Conservation (phyloP, 2,329 filamentous ascomycete species). For the Sclerotinia nivalis region DNA sequence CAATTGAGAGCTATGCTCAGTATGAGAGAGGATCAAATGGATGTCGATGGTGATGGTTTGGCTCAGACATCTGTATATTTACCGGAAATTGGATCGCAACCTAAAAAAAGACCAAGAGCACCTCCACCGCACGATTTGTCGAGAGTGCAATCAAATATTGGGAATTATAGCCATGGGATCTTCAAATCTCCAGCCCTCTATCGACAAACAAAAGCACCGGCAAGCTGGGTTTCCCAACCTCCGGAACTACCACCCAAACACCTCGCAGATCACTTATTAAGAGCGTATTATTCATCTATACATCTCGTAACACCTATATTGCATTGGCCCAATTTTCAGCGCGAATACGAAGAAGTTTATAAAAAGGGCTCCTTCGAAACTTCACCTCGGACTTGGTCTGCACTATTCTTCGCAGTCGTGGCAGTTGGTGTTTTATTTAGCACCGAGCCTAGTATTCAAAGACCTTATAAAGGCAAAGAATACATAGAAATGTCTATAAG, state of each 20-base stretch:
- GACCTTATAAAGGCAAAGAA: slow-evolving; percentile 57
- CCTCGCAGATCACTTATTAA: slow-evolving; percentile 69
- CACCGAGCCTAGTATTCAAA: slow-evolving; percentile 55
- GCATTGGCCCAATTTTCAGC: slow-evolving; percentile 82
- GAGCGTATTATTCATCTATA: slow-evolving; percentile 72
- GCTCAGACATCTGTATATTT: slow-evolving; percentile 55
- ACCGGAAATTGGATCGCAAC: slow-evolving; percentile 65
- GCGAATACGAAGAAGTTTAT: slow-evolving; percentile 76
- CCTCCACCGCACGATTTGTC: slow-evolving; percentile 67
- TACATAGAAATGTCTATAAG: slow-evolving; percentile 71
- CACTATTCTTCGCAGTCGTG: slow-evolving; percentile 79
- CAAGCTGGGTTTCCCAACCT: slow-evolving; percentile 53
- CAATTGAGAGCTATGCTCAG: slow-evolving; percentile 67
- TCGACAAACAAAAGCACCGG: slow-evolving; percentile 53
- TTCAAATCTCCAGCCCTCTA: slow-evolving; percentile 75
- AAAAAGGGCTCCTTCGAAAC: slow-evolving; percentile 60
- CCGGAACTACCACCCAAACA: slow-evolving; percentile 71
- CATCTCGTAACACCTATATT: slow-evolving; percentile 83
- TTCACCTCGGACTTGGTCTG: slow-evolving; percentile 69
- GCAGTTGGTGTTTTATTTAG: slow-evolving; percentile 80
- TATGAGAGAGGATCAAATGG: slow-evolving; percentile 47
- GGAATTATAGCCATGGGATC: slow-evolving; percentile 72
- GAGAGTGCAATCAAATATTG: slow-evolving; percentile 70
- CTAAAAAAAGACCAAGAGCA: slow-evolving; percentile 62
- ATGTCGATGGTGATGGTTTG: slow-evolving; percentile 41